Conservation (phyloP, 2,329 filamentous ascomycete genomes). For the Mariannaea sp. region DNA sequence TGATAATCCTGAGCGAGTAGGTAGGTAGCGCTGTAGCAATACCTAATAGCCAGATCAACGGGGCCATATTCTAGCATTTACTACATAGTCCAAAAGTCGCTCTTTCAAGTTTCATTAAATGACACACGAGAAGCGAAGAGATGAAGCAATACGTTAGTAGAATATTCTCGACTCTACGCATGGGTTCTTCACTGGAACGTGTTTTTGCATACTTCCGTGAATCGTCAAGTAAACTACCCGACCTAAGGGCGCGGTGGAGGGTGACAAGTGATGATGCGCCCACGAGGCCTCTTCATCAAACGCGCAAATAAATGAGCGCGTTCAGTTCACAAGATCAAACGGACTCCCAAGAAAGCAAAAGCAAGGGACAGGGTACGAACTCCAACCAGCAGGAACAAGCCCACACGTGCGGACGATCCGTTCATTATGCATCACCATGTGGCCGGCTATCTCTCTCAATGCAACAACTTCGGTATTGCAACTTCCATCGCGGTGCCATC, state of each 20-base stretch:
- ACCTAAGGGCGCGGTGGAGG: not conserved
- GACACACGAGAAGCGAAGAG: too few relatives aligned
- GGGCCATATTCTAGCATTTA: too few relatives aligned
- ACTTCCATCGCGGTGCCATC: too few relatives aligned
- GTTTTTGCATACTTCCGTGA: not conserved
- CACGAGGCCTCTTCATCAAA: conserved; percentile 1
- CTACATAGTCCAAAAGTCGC: too few relatives aligned
- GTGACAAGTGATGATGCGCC: conserved; percentile 3
- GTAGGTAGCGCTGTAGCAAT: too few relatives aligned
- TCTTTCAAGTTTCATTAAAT: too few relatives aligned
- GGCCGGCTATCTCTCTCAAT: not conserved
- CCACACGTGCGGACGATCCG: conserved; percentile 3
- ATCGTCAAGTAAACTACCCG: not conserved
- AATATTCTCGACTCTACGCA: too few relatives aligned
- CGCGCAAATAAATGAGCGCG: not conserved
- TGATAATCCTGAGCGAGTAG: too few relatives aligned
- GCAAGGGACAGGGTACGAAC: not conserved
- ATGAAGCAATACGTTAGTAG: too few relatives aligned
- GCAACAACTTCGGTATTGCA: too few relatives aligned
- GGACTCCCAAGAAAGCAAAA: not conserved
- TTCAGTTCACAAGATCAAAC: not conserved
- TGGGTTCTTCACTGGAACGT: too few relatives aligned
- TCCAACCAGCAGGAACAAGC: not conserved
- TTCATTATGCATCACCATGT: not conserved
- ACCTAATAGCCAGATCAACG: too few relatives aligned